Evolutionary conservation across 208 protist species (phyloP).

Genomic region (Trypanosoma vivax): DNA sequence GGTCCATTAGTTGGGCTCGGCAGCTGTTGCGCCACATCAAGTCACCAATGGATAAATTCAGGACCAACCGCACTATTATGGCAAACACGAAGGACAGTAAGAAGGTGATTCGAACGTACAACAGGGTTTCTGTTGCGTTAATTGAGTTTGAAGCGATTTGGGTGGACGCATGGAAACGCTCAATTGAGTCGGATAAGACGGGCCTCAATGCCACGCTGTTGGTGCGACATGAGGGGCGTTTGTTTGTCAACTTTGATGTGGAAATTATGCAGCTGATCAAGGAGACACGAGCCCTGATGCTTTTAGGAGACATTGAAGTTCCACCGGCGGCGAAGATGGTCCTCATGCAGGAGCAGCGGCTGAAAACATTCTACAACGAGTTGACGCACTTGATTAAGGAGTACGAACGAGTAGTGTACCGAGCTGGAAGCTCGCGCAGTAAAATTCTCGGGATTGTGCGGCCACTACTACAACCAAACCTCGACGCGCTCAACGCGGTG

Average conservation of each 20-base stretch:
- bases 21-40: constrained; percentile 96
- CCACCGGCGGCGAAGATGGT: constrained; percentile 84
- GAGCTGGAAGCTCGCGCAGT: constrained; percentile 26
- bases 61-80: constrained; percentile 91
- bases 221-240: constrained; percentile 89
- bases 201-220: constrained; percentile 95
- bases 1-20: constrained; percentile 92
- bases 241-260: constrained; percentile 97
- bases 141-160: constrained; percentile 96
- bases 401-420: constrained; percentile 84
- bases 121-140: constrained; percentile 91
- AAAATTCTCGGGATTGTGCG: constrained; percentile 87
- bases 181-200: constrained; percentile 88
- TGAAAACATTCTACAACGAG: constrained; percentile 94
- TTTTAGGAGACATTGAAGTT: constrained; percentile 90
- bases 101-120: constrained; percentile 96
- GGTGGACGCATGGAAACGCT: constrained; percentile 93
- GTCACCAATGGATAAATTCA: constrained; percentile 95
- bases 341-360: constrained; percentile 93
- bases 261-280: constrained; percentile 96
- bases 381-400: constrained; percentile 87
- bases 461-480: constrained; percentile 83
- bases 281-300: constrained; percentile 92
- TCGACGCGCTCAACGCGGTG: constrained; percentile 88
- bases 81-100: constrained; percentile 93